phyloP scores from a whole-genome alignment of 106 monocot genomes.

The Dioscorea dumetorum region DNA sequence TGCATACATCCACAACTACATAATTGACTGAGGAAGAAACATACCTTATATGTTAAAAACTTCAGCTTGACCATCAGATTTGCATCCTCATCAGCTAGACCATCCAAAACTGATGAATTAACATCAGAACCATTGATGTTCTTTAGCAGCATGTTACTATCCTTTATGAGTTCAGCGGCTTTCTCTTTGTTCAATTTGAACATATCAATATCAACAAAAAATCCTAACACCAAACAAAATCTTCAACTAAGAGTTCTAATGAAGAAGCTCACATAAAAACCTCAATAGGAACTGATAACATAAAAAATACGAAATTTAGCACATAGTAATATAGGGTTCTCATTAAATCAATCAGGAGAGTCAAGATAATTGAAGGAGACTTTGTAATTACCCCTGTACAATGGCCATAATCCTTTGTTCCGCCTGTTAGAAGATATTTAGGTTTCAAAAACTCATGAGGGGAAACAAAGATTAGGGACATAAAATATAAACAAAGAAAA shows the following conservation, averaged over 20 bases:
- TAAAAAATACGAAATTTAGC: not conserved
- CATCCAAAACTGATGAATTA: slow-evolving; percentile 32
- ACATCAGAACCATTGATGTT: slow-evolving; percentile 29
- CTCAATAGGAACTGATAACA: no score
- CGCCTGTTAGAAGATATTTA: slow-evolving; percentile 40
- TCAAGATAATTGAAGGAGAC: not conserved
- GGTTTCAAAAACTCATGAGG: not conserved
- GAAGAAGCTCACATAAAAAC: not conserved
- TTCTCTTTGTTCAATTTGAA: slow-evolving; percentile 75
- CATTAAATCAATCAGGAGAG: not conserved
- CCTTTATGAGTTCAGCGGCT: slow-evolving; percentile 46
- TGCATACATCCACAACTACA: no score
- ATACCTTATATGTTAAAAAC: slow-evolving; percentile 96
- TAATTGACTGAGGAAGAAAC: not conserved
- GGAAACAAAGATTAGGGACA: no score
- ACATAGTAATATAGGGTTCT: not conserved
- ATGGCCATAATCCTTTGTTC: slow-evolving; percentile 85
- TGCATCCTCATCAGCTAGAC: slow-evolving; percentile 90
- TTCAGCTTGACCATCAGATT: slow-evolving; percentile 99
- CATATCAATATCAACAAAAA: slow-evolving; percentile 88
- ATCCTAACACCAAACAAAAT: slow-evolving; percentile 44
- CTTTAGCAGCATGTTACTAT: slow-evolving; percentile 36
- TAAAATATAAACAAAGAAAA: no score
- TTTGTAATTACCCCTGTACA: slow-evolving; percentile 64
- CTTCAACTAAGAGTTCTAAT: not conserved